Evolutionary conservation across 1,284 basidiomycete genomes (phyloP), one percentile per base, ranked within the genome.

Genomic region (Naganishia sp.): DNA sequence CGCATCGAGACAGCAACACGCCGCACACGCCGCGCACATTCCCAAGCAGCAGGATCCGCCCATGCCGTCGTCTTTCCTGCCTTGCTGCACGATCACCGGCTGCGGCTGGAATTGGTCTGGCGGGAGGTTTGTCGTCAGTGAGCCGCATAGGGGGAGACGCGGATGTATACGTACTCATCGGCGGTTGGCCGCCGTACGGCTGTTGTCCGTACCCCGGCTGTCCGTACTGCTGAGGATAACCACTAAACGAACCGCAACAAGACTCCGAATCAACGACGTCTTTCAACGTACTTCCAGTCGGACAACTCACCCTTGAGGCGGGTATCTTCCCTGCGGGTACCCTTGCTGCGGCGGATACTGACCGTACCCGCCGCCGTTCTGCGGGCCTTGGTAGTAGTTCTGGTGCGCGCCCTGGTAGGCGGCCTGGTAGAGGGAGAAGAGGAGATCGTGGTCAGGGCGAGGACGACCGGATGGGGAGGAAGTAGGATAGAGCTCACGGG

Each of bases 81-180:
- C 31, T 21, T 61, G 58, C 58, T 57, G 55, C 11, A 61, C 35
- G 10, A 61, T 61, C n/a, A 61, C 28, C n/a, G 58, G 58, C 35
- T 61, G 58, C 21, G 58, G 58, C 58, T 49, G 58, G 47, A 41
- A 61, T n/a, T 61, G 58, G 58, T 61, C 58, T 61, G 31, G 7
- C 21, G n/a, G 7, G 18, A 17, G 43, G 35, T 13, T 18, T 5
- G 17, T 15, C 5, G 25, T 18, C n/a, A 46, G n/a, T 17, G 43
- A 43, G 3, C 1, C 6, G n/a, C 31, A 21, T 23, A 15, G 9
- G 3, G 15, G 23, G 50, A 32, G 13, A 39, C 52, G 7, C 3
- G 9, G 6, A 18, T 17, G 11, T 13, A 10, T 11, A 51, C 58
- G 5, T 41, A 61, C 58, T 61, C 58, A 61, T 61, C 18, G 32